phyloP scores from a whole-genome alignment of 345 rosid genomes.

The Corchorus olitorius region DNA sequence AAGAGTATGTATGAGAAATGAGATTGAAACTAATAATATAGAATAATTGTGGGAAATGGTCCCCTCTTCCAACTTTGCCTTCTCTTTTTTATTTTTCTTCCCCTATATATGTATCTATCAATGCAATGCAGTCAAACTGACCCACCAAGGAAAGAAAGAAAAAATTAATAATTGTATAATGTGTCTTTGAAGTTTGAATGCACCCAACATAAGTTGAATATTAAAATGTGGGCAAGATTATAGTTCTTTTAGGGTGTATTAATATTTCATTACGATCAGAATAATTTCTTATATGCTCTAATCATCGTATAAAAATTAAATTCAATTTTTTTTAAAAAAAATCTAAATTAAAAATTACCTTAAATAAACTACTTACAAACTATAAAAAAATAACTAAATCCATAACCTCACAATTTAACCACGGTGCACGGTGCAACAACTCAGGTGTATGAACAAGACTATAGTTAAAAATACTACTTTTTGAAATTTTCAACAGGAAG shows the following conservation, averaged over 20 bases:
- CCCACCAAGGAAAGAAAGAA: constrained; percentile 26
- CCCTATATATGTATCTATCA: constrained; percentile 10
- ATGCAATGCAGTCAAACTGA: constrained; percentile 41
- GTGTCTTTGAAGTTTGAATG: constrained; percentile 40
- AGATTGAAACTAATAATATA: constrained; percentile 22
- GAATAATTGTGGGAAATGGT: constrained; percentile 26
- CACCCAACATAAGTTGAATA: constrained; percentile 23
- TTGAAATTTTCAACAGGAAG: not conserved
- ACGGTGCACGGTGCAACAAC: too few relatives aligned
- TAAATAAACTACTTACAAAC: too few relatives aligned
- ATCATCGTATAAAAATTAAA: too few relatives aligned
- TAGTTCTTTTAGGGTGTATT: too few relatives aligned
- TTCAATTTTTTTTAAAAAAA: too few relatives aligned
- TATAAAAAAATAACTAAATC: too few relatives aligned
- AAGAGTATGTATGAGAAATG: constrained; percentile 13
- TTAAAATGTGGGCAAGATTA: not conserved
- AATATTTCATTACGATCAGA: too few relatives aligned
- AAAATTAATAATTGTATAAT: not conserved
- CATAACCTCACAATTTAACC: too few relatives aligned
- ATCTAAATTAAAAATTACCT: too few relatives aligned
- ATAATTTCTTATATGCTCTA: too few relatives aligned
- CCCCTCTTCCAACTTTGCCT: constrained; percentile 23
- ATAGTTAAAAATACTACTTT: too few relatives aligned
- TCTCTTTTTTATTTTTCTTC: not conserved
- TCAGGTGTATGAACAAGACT: too few relatives aligned